Evolutionary conservation across 371 early-diverging fungal genomes (phyloP).

Genomic region (Aphelidium insulamus): DNA sequence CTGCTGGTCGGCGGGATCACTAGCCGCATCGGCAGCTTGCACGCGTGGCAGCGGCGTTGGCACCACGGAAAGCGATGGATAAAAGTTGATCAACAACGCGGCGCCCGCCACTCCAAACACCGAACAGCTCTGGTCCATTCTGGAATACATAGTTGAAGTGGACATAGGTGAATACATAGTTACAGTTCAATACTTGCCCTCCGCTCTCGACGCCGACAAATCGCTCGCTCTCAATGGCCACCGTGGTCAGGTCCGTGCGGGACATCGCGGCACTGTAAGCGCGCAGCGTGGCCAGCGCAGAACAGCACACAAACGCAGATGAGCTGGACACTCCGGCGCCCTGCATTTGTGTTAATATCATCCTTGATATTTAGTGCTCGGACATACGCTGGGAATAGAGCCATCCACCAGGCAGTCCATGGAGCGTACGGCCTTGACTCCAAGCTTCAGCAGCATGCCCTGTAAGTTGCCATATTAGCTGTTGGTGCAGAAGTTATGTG

Average conservation of each 20-base stretch:
- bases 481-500: neutral
- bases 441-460: slow-evolving; percentile 38
- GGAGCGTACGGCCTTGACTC: slow-evolving; percentile 28
- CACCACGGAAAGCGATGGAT: slow-evolving; percentile 39
- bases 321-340: slow-evolving; percentile 70
- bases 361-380: no score
- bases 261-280: slow-evolving; percentile 22
- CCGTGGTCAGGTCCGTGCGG: slow-evolving; percentile 40
- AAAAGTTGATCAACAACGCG: slow-evolving; percentile 65
- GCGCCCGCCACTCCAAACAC: slow-evolving; percentile 42
- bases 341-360: no score
- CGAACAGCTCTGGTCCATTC: slow-evolving; percentile 84
- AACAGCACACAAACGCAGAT: slow-evolving; percentile 58
- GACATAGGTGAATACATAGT: neutral
- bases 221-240: slow-evolving; percentile 56
- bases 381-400: no score
- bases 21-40: neutral
- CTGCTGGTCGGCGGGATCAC: slow-evolving; percentile 13
- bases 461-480: slow-evolving; percentile 5
- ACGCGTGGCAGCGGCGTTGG: slow-evolving; percentile 32
- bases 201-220: slow-evolving; percentile 64
- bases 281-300: slow-evolving; percentile 41
- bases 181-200: slow-evolving; percentile 12
- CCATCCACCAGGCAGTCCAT: slow-evolving; percentile 48
- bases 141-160: no score